Evolutionary conservation across 768 basidiomycete genomes (phyloP).

Genomic region (Lactifluus subvellereus): DNA sequence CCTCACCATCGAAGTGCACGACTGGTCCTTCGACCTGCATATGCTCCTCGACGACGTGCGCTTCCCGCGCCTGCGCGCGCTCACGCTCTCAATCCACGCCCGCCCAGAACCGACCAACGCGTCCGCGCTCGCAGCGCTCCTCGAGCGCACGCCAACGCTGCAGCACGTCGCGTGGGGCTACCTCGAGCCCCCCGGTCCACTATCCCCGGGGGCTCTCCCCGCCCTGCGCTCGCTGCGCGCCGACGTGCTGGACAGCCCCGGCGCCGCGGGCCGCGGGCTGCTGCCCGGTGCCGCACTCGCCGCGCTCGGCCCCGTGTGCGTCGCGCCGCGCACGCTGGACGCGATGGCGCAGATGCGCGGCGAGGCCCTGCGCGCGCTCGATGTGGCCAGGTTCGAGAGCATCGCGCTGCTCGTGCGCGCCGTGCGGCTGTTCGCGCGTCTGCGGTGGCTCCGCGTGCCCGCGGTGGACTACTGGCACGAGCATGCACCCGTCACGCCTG

Average conservation of each 20-base stretch:
- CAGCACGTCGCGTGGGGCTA: not conserved
- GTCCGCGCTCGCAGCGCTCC: not conserved
- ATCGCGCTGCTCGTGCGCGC: not conserved
- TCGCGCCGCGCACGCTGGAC: not conserved
- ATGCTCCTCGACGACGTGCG: not conserved
- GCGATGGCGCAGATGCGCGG: not conserved
- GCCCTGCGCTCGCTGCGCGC: conserved; percentile 23
- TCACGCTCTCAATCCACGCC: not conserved
- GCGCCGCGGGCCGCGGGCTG: not conserved
- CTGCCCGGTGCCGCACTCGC: not conserved
- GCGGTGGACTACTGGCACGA: conserved; percentile 9
- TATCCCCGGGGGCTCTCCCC: not conserved
- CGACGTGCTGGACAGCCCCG: not conserved
- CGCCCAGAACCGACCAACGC: not conserved
- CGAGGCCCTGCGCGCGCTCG: not conserved
- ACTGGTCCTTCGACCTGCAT: conserved; percentile 23
- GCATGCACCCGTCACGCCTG: not conserved
- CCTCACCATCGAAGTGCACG: conserved; percentile 33
- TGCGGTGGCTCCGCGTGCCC: not conserved
- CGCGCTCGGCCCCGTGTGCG: not conserved
- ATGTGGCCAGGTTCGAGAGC: not conserved
- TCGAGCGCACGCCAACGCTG: conserved; percentile 3
- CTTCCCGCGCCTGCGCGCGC: not conserved
- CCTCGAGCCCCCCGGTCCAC: not conserved
- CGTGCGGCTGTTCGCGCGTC: not conserved